These are phyloP conservation scores for Linnemannia exigua DNA, from an alignment of 192 early-diverging fungal genomes.

Conservation along the genomic window DNA sequence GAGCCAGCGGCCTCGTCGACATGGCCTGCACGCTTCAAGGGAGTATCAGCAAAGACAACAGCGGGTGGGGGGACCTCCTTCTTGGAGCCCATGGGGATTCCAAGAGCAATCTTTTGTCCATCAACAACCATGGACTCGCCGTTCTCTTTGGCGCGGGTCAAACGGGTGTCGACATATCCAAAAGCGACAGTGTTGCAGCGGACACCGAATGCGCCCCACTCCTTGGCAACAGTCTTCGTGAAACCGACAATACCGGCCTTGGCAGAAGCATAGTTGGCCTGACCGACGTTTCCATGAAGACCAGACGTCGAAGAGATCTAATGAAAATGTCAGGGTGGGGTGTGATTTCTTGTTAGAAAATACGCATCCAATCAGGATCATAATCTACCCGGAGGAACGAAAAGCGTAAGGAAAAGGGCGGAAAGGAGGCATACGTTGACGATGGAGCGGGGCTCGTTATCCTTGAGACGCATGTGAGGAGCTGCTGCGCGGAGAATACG, in stretches of 20 bases:
- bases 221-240: constrained; percentile 92
- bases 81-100: constrained; percentile 66
- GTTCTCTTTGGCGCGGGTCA: constrained; percentile 75
- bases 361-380: not conserved
- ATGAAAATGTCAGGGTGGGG: not conserved
- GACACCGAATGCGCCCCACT: constrained; percentile 76
- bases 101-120: constrained; percentile 72
- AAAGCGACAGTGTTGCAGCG: constrained; percentile 75
- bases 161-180: constrained; percentile 74
- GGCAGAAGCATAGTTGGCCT: constrained; percentile 96
- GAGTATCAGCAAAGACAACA: constrained; percentile 63
- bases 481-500: constrained; percentile 72
- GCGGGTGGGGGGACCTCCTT: constrained; percentile 52
- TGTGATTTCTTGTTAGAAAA: not conserved
- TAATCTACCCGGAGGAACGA: too few species aligned
- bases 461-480: constrained; percentile 68
- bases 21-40: constrained; percentile 68
- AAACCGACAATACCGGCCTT: constrained; percentile 95
- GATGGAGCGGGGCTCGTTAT: constrained; percentile 68
- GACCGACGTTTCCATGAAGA: constrained; percentile 91
- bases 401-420: not conserved
- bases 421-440: constrained; percentile 53
- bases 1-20: constrained; percentile 76
- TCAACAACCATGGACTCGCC: constrained; percentile 70
- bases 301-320: constrained; percentile 76